Conservation (phyloP, 495 filamentous ascomycete species). For the Neurospora sp. region DNA sequence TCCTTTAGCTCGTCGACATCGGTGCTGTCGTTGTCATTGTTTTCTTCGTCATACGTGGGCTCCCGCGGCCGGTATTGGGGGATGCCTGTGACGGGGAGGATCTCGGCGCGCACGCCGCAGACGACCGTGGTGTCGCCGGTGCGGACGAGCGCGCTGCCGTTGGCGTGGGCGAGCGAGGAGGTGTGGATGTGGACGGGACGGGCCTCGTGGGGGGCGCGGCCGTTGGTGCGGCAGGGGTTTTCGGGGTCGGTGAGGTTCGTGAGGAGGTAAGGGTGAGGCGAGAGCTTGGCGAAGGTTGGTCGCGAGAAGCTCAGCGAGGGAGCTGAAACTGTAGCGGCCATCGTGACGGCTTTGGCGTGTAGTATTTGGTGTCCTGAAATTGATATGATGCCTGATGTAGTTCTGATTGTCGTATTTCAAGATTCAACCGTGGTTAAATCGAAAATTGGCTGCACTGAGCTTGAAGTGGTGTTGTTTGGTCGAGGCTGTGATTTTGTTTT, state of each 20-base stretch:
- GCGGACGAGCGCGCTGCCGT: conserved; percentile 81
- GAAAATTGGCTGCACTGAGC: neutral
- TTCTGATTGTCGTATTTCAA: neutral
- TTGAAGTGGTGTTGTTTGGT: neutral
- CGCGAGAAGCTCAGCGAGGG: conserved; percentile 59
- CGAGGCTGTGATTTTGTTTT: neutral
- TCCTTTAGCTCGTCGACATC: conserved; percentile 35
- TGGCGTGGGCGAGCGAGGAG: conserved; percentile 71
- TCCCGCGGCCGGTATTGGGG: conserved; percentile 45
- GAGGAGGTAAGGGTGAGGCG: conserved; percentile 80
- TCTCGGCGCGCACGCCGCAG: conserved; percentile 80
- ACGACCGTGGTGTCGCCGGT: conserved; percentile 84
- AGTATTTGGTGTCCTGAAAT: neutral
- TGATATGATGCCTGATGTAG: neutral
- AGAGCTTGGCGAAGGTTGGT: conserved; percentile 78
- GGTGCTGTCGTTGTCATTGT: neutral
- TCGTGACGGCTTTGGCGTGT: conserved; percentile 2
- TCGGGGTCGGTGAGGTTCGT: conserved; percentile 64
- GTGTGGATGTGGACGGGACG: conserved; percentile 65
- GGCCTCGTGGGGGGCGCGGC: conserved; percentile 57
- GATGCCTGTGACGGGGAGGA: conserved; percentile 61
- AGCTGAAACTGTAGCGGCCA: conserved; percentile 13
- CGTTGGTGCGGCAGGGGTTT: conserved; percentile 60
- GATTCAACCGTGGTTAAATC: neutral
- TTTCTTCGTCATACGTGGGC: conserved; percentile 9